Evolutionary conservation across 2,329 filamentous ascomycete species (phyloP), one percentile per base, ranked within the genome.

Genomic region (Talaromyces pinophilus): DNA sequence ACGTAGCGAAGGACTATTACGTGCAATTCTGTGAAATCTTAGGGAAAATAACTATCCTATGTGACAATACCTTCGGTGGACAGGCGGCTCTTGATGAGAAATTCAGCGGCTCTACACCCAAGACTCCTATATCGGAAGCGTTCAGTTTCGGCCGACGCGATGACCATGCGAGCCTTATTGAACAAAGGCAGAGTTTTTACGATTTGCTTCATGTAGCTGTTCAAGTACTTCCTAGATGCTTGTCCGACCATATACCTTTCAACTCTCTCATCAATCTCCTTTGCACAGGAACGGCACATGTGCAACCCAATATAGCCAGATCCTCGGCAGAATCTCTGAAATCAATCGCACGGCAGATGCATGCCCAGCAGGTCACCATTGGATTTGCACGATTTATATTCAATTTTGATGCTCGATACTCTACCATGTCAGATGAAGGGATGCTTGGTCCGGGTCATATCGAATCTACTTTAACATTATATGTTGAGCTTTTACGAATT

Each of bases 371-470:
- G 77, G 95, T 99, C 2, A 97, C 93, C 0, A 97, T 96, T 79
- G 94, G 95, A 0, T 99, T 99, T 79, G 92, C 95, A 44, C 86
- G 93, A 30, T 99, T 98, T 79, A 99, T 99, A 63, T 99, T 99
- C 82, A 97, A 95, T 71, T 99, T 98, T 76, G 96, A 99, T 77
- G 93, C 96, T 71, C 89, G 93, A 28, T 99, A 99, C 77, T 92
- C 94, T 0, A 98, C 95, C 38, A 97, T 98, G 89, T 97, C 93
- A 10, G 95, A 99, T 74, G 95, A 96, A 38, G 95, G 95, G 2
- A 95, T 99, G 89, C 87, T 99, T 28, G 95, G 94, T 0, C 89
- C 92, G 40, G 92, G 90, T 4, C 95, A 99, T 74, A 97, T 99
- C 66, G 95, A 99, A 76, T 97, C 90, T 71, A 99, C 95, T 0